Evolutionary conservation across 192 early-diverging fungal genomes (phyloP).

Genomic region (Funneliformis geosporum): DNA sequence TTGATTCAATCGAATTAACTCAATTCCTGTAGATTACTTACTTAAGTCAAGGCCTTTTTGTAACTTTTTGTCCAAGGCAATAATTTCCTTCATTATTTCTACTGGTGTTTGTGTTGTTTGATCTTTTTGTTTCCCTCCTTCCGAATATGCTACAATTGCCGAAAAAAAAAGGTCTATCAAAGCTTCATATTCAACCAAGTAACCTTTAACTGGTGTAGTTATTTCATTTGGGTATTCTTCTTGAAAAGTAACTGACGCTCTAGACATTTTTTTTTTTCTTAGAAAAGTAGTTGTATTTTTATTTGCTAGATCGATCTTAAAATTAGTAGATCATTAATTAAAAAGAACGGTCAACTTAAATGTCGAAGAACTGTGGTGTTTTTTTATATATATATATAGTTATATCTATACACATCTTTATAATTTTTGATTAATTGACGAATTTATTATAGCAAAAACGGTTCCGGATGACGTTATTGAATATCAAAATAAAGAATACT

Average conservation of each 20-base stretch:
- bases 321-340: too few species aligned
- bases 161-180: constrained; percentile 9
- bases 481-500: constrained; percentile 8
- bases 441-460: neutral
- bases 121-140: constrained; percentile 6
- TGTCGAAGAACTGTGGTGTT: too few species aligned
- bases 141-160: neutral
- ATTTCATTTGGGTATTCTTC: neutral
- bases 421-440: too few species aligned
- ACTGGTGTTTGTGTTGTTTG: constrained; percentile 28
- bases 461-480: neutral
- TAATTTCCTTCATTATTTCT: constrained; percentile 36
- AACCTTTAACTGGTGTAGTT: neutral
- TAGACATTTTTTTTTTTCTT: neutral
- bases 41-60: constrained; percentile 46
- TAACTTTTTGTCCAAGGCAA: constrained; percentile 39
- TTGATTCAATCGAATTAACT: too few species aligned
- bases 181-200: neutral
- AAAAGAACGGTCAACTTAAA: too few species aligned
- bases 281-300: neutral
- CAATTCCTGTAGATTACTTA: constrained; percentile 11
- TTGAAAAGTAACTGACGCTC: neutral
- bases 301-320: too few species aligned
- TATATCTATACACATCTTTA: too few species aligned
- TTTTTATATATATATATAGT: too few species aligned